phyloP scores from a whole-genome alignment of 495 filamentous ascomycete genomes.

The Penicillium simplicissimum region DNA sequence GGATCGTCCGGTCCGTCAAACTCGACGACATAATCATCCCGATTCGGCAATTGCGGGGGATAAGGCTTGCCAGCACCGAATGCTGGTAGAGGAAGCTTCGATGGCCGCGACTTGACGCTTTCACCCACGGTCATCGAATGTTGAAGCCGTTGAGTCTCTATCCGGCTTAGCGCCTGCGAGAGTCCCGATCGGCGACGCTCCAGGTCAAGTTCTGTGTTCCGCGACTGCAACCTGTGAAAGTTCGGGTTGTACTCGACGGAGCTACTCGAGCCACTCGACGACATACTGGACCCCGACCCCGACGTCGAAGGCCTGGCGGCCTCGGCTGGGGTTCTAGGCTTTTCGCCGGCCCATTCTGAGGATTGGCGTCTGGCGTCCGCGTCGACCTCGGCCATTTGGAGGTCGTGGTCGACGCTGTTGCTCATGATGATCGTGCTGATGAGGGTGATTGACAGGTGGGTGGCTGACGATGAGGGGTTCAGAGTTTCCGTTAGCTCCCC shows the following conservation, averaged over 20 bases:
- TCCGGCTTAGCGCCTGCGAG: constrained; percentile 67
- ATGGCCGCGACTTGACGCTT: constrained; percentile 33
- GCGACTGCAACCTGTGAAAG: constrained; percentile 35
- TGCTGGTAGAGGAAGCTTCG: constrained; percentile 48
- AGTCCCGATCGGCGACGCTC: constrained; percentile 54
- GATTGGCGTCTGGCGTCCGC: constrained; percentile 15
- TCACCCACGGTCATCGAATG: constrained; percentile 41
- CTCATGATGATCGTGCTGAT: constrained; percentile 14
- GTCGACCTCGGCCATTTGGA: constrained; percentile 20
- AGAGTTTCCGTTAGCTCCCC: neutral
- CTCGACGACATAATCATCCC: constrained; percentile 55
- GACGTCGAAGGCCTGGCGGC: constrained; percentile 23
- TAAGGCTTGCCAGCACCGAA: constrained; percentile 74
- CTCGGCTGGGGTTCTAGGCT: constrained; percentile 12
- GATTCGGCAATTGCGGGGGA: constrained; percentile 62
- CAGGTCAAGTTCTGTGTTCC: constrained; percentile 64
- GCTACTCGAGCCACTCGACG: constrained; percentile 31
- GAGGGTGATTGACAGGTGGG: neutral
- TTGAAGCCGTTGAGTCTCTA: constrained; percentile 53
- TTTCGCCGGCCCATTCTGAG: constrained; percentile 16
- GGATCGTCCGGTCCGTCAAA: constrained; percentile 72
- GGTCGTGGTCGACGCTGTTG: constrained; percentile 12
- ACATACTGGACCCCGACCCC: constrained; percentile 22
- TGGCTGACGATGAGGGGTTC: neutral
- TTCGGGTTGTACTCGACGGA: constrained; percentile 33